Base-by-base conservation (phyloP, 2,329 filamentous ascomycete species). In the Thelonectria olida region DNA sequence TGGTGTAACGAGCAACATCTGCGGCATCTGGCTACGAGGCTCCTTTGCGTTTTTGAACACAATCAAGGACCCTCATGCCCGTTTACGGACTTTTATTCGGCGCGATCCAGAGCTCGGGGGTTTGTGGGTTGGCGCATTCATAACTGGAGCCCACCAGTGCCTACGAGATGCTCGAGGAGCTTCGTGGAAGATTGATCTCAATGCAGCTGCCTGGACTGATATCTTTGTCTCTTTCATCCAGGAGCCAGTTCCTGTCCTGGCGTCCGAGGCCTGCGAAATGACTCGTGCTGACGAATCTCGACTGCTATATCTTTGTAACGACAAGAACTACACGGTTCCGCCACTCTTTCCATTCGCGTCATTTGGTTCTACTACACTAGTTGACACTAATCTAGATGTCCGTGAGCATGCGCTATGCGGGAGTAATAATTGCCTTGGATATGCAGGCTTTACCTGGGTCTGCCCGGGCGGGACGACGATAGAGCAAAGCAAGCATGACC, bases 281-380 rank as follows among this genome's bases (percentile, higher is more conserved):
- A 63, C 63, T 12, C 65, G 67, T 1, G 66, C 65, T 10, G 61
- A 69, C 42, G 65, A 70, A 60, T 68, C 53, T 15, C 60, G 65
- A 2, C 38, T 70, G 3, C 12, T 66, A 2, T 70, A 53, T n/a
- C 61, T 70, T 5, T 60, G 38, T 4, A 65, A 66, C 3, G 62
- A 9, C 1, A 50, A 63, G 2, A 39, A 61, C 20, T 57, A 65
- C 27, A 41, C 38, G 5, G 49, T 4, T 12, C 42, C 68, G 2
- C 67, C 67, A 3, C 22, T 68, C 2, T 64, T 69, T 13, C 58
- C 65, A 1, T 68, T 67, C 31, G 42, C 27, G 0, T 64, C 65
- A 12, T 69, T 68, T 12, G 65, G 67, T 3, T 62, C 23, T 4
- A 66, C 61, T 1, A 38, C 63, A 7, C 28, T 57, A 22, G 22